phyloP scores from a whole-genome alignment of 164 flowering plant genomes.

The Annona cherimola region DNA sequence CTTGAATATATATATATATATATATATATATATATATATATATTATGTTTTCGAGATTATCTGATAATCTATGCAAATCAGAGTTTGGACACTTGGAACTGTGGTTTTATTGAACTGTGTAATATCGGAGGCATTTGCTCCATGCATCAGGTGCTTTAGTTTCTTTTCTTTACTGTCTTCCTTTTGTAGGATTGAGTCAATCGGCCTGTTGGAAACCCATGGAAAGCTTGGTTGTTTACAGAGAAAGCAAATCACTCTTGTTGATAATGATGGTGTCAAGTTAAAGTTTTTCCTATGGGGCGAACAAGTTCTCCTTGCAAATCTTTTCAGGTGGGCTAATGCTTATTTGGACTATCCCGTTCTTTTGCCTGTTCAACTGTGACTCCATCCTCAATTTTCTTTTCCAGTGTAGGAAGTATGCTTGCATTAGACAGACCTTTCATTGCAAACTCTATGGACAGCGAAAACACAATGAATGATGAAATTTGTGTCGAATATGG shows the following conservation, averaged over 20 bases:
- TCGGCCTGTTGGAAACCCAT: slow-evolving; percentile 54
- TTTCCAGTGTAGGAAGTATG: slow-evolving; percentile 78
- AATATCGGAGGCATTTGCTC: too few relatives aligned
- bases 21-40: too few relatives aligned
- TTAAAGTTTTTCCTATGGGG: slow-evolving; percentile 77
- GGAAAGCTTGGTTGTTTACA: slow-evolving; percentile 41
- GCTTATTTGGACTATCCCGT: too few relatives aligned
- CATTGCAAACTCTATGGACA: slow-evolving; percentile 47
- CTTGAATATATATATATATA: background rate
- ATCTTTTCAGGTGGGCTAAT: slow-evolving; percentile 64
- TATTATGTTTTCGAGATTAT: too few relatives aligned
- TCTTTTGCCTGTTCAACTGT: too few relatives aligned
- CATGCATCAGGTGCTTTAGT: background rate
- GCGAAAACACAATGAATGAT: slow-evolving; percentile 34
- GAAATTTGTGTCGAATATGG: slow-evolving; percentile 93
- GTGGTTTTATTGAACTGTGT: too few relatives aligned
- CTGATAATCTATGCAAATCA: too few relatives aligned
- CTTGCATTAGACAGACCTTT: slow-evolving; percentile 89
- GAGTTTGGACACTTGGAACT: too few relatives aligned
- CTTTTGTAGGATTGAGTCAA: slow-evolving; percentile 60
- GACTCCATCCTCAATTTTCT: background rate
- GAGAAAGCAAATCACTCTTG: slow-evolving; percentile 60
- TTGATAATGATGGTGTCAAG: slow-evolving; percentile 70
- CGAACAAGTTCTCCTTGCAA: slow-evolving; percentile 77
- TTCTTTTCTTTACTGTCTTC: background rate